Evolutionary conservation across 2,329 filamentous ascomycete genomes (phyloP).

Genomic region (Aspergillus sp.): DNA sequence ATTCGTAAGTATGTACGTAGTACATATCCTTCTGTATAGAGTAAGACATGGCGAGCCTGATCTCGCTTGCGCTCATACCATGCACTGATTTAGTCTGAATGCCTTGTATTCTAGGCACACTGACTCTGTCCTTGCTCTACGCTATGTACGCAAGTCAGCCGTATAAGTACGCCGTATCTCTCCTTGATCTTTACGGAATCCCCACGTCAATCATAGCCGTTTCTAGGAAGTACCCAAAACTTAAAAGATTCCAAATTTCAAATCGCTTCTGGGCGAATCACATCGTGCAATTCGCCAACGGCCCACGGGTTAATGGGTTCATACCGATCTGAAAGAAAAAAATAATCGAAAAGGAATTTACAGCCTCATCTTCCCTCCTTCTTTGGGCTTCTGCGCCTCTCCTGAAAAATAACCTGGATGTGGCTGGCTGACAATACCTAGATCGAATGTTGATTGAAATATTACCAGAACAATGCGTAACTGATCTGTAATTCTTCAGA

Average conservation of each 20-base stretch:
- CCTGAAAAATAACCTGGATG: not conserved
- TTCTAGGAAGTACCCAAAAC: constrained; percentile 8
- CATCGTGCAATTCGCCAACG: constrained; percentile 14
- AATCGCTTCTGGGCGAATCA: constrained; percentile 12
- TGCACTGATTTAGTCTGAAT: too few relatives aligned
- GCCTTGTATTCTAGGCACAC: too few relatives aligned
- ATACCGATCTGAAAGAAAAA: not conserved
- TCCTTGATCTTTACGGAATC: not conserved
- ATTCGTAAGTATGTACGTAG: not conserved
- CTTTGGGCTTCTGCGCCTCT: not conserved
- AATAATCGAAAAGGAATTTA: not conserved
- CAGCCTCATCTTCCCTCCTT: not conserved
- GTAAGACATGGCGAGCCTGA: too few relatives aligned
- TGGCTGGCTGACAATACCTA: not conserved
- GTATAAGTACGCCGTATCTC: not conserved
- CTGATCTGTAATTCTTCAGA: not conserved
- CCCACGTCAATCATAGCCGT: constrained; percentile 11
- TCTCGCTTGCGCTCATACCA: too few relatives aligned
- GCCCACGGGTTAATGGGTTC: constrained; percentile 13
- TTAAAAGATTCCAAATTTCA: constrained; percentile 20
- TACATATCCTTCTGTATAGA: not conserved
- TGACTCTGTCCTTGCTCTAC: too few relatives aligned
- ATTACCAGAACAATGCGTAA: not conserved
- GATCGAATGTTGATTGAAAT: not conserved
- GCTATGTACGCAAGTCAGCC: too few relatives aligned